phyloP scores from a whole-genome alignment of 2,329 filamentous ascomycete species.

The Phoma sp. region DNA sequence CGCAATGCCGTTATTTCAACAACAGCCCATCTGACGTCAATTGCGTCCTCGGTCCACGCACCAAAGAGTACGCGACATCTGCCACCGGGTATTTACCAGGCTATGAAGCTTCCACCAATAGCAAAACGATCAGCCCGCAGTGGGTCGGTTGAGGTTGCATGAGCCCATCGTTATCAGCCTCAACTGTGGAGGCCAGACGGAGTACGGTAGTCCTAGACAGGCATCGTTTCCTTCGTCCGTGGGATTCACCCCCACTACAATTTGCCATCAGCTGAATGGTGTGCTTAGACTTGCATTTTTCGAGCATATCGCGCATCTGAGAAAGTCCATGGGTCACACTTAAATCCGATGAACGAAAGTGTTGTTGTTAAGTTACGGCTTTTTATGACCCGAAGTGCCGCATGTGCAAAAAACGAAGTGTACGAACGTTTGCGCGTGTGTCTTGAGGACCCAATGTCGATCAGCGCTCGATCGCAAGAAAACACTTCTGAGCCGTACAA shows the following conservation, averaged over 20 bases:
- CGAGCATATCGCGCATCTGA: not conserved
- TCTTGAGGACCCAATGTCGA: too few species aligned
- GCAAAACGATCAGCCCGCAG: constrained; percentile 5
- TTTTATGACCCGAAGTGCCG: too few species aligned
- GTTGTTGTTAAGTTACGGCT: too few species aligned
- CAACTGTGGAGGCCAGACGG: constrained; percentile 10
- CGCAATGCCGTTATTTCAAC: constrained; percentile 12
- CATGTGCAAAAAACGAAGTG: too few species aligned
- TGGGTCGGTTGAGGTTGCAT: constrained; percentile 6
- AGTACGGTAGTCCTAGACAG: not conserved
- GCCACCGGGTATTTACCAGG: constrained; percentile 12
- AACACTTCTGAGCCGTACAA: not conserved
- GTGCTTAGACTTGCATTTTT: not conserved
- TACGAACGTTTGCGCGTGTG: too few species aligned
- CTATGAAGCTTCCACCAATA: constrained; percentile 7
- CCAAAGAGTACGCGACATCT: constrained; percentile 15
- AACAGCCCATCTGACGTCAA: constrained; percentile 22
- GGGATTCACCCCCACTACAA: constrained; percentile 4
- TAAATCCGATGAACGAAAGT: too few species aligned
- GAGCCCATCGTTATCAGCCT: constrained; percentile 11
- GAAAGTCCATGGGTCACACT: not conserved
- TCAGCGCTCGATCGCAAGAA: too few species aligned
- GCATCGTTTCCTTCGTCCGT: constrained; percentile 7
- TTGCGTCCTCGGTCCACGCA: constrained; percentile 12
- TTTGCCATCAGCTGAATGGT: not conserved